phyloP scores from a whole-genome alignment of 148 eudicot genomes.

The Nepenthes gracilis region DNA sequence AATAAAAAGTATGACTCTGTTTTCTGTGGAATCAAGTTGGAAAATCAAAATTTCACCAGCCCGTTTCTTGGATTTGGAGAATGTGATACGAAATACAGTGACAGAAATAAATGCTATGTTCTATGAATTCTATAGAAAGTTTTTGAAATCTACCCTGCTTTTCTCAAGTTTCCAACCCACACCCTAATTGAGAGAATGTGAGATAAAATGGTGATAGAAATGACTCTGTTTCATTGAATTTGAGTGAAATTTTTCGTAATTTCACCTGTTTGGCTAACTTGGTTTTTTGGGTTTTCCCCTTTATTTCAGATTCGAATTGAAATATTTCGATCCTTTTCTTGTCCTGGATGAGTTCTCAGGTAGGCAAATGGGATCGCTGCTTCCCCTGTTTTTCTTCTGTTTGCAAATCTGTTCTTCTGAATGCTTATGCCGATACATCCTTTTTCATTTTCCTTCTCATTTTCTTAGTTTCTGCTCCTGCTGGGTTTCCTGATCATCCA shows the following conservation, averaged over 20 bases:
- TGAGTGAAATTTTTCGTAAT: background rate
- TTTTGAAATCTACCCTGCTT: too few species aligned
- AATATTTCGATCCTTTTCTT: slow-evolving; percentile 77
- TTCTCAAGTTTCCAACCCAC: too few species aligned
- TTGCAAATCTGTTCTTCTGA: background rate
- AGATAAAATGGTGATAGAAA: too few species aligned
- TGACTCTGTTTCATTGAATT: background rate
- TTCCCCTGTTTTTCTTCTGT: slow-evolving; percentile 4
- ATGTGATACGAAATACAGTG: too few species aligned
- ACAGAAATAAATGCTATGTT: too few species aligned
- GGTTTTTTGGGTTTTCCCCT: background rate
- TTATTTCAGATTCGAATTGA: slow-evolving; percentile 55
- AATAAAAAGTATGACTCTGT: too few species aligned
- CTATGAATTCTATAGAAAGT: too few species aligned
- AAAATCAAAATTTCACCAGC: too few species aligned
- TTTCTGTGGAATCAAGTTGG: too few species aligned
- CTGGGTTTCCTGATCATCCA: slow-evolving; percentile 97
- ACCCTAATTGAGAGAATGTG: too few species aligned
- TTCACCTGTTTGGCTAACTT: slow-evolving; percentile 5
- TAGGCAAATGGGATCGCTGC: slow-evolving; percentile 3
- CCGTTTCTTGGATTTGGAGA: too few species aligned
- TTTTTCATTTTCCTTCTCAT: background rate
- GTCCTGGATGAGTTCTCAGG: slow-evolving; percentile 74
- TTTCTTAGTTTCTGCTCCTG: slow-evolving; percentile 66
- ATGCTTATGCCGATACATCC: background rate